Base-by-base conservation (phyloP, 768 basidiomycete genomes). In the Leccinum boreale region DNA sequence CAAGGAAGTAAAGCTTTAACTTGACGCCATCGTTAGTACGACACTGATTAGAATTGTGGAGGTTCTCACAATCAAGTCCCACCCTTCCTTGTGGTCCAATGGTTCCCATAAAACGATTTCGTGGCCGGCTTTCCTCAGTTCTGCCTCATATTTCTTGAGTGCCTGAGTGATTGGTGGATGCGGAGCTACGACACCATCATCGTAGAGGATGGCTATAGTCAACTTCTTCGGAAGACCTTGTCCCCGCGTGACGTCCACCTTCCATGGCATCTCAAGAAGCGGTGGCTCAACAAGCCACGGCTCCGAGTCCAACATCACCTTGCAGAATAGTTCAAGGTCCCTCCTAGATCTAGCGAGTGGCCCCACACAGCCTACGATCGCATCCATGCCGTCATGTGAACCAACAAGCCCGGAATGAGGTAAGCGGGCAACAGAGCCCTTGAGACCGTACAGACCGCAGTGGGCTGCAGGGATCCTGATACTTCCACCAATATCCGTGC, bases 311-410 rank as follows among this genome's bases (percentile, higher is more conserved):
- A 81, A 69, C 77, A 81, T 79, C 26, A 75, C 74, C 31, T 65
- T 70, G 65, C 77, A 79, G 70, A 83, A 82, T 46, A 83, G 69
- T 23, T 70, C 76, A 28, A 82, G 72, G 62, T 82, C 81, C 31
- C 79, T 73, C 14, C 73, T 75, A n/a, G 80, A 81, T 23, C 71
- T 77, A 26, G 80, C 74, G 28, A 82, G 58, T 35, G 81, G 81
- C 2, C 81, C 81, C 19, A 80, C 74, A 44, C 74, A 79, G 50
- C 82, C 82, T 45, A 80, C 59, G 53, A 82, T 78, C 55, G 76
- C 78, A 52, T 83, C 82, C 77, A 82, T 81, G 19, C 81, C 82
- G 57, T 79, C 76, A 58, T 79, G 78, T 28, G 80, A 79, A 51
- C 80, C 78, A 46, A 75, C 60, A 44, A 81, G 71, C 24, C 80